Conservation (phyloP, 116 monocot species). For the Iris pallida region DNA sequence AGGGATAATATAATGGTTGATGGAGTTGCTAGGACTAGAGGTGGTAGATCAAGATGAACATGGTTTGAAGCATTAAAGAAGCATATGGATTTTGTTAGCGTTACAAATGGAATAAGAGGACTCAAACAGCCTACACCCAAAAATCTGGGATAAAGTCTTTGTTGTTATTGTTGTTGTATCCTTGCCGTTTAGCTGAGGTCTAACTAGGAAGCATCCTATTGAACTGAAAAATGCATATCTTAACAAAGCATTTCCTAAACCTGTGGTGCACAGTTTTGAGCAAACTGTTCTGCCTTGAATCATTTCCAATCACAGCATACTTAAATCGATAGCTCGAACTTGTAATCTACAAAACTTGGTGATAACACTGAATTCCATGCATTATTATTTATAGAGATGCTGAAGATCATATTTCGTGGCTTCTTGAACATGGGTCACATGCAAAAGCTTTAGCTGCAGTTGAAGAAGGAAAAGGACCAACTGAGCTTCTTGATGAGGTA, state of each 20-base stretch:
- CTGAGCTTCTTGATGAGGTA: constrained; percentile 93
- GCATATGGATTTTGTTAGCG: no score
- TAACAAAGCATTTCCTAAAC: background rate
- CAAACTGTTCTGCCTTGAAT: background rate
- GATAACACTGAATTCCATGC: background rate
- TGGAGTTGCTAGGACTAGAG: no score
- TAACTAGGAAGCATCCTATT: background rate
- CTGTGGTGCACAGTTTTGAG: background rate
- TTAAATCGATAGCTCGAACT: background rate
- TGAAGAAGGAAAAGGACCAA: constrained; percentile 85
- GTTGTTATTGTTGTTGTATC: background rate
- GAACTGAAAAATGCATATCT: background rate
- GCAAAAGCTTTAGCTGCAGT: constrained; percentile 96
- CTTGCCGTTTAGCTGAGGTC: no score
- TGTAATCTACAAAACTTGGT: constrained; percentile 2
- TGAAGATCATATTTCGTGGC: constrained; percentile 99
- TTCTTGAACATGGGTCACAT: constrained; percentile 97
- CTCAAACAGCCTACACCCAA: no score
- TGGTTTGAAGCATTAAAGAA: no score
- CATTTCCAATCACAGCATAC: background rate
- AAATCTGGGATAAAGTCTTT: background rate
- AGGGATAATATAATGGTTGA: no score
- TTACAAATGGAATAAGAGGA: no score
- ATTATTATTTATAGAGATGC: constrained; percentile 64
- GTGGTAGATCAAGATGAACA: no score